Conservation (phyloP, 2,329 filamentous ascomycete genomes). For the Venturia oleaginea region DNA sequence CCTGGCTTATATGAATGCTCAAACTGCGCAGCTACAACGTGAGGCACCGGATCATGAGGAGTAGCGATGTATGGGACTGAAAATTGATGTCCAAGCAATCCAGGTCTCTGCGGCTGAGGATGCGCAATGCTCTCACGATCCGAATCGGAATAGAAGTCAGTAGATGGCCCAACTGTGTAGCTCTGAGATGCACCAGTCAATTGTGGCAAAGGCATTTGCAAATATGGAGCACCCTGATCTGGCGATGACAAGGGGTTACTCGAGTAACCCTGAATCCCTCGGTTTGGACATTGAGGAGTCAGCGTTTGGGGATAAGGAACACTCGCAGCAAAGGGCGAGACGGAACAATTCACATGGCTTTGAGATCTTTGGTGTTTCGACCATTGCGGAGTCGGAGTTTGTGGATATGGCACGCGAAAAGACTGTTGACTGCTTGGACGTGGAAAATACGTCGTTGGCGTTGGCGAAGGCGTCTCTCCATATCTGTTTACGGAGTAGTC, state of each 20-base stretch:
- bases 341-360: not conserved
- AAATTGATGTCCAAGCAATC: not conserved
- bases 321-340: not conserved
- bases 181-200: no score
- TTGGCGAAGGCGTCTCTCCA: not conserved
- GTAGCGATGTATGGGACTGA: not conserved
- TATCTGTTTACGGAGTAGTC: not conserved
- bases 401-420: not conserved
- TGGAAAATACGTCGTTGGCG: not conserved
- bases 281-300: not conserved
- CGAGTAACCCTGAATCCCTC: not conserved
- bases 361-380: not conserved
- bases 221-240: no score
- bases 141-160: not conserved
- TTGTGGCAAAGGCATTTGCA: no score
- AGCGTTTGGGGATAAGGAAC: not conserved
- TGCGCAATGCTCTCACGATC: not conserved
- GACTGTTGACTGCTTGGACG: not conserved
- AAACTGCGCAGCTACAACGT: not conserved
- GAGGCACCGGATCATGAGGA: not conserved
- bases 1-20: not conserved
- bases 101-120: constrained; percentile 1
- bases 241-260: not conserved
- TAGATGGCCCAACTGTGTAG: not conserved
- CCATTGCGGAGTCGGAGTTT: not conserved